Evolutionary conservation across 2,329 filamentous ascomycete genomes (phyloP).

Genomic region (Aspergillus viridinutans): DNA sequence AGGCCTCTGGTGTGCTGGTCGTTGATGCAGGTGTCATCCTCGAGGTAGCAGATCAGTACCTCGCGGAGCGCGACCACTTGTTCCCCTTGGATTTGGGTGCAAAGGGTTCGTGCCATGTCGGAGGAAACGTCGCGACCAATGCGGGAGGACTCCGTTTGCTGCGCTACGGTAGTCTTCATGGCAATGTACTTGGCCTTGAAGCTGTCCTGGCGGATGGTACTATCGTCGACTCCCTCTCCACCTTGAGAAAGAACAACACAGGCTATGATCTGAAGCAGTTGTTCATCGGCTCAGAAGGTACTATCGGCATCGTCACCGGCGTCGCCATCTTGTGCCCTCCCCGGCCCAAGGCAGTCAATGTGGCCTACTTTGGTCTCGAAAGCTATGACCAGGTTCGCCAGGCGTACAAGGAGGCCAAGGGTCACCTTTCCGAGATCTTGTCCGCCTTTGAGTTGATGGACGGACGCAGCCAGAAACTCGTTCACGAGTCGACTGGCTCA

Average conservation of each 20-base stretch:
- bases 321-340: constrained; percentile 87
- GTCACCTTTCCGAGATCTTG: constrained; percentile 86
- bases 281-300: constrained; percentile 93
- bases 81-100: constrained; percentile 97
- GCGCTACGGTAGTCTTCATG: constrained; percentile 90
- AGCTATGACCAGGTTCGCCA: constrained; percentile 84
- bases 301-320: constrained; percentile 88
- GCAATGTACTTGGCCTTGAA: constrained; percentile 86
- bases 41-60: constrained; percentile 79
- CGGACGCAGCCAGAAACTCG: constrained; percentile 70
- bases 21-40: constrained; percentile 88
- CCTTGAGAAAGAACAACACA: constrained; percentile 95
- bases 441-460: constrained; percentile 99
- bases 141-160: constrained; percentile 86
- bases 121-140: constrained; percentile 93
- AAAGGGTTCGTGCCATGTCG: constrained; percentile 94
- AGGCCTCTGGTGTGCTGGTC: constrained; percentile 84
- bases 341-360: constrained; percentile 81
- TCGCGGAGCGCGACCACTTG: constrained; percentile 78
- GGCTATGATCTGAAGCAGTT: constrained; percentile 96
- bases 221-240: constrained; percentile 81
- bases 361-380: constrained; percentile 87
- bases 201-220: constrained; percentile 92
- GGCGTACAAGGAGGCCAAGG: constrained; percentile 85
- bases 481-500: constrained; percentile 68